phyloP scores from a whole-genome alignment of 208 protist species.

The Crithidia thermophila region DNA sequence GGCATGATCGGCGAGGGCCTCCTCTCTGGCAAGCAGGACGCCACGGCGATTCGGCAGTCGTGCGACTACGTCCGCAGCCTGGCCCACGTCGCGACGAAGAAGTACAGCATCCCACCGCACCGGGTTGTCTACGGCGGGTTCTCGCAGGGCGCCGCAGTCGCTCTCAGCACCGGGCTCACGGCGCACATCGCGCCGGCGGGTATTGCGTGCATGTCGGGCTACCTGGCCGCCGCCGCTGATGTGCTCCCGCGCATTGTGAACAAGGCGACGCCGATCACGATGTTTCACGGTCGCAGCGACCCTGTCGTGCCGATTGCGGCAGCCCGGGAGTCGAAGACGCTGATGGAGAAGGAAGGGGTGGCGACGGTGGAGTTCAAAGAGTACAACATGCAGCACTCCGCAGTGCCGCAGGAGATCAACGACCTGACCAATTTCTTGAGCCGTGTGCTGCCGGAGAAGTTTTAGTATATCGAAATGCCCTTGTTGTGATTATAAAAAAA shows the following conservation, averaged over 20 bases:
- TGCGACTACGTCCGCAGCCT: conserved; percentile 77
- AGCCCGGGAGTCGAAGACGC: conserved; percentile 45
- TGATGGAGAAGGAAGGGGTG: conserved; percentile 48
- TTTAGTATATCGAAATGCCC: background rate
- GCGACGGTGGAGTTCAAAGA: conserved; percentile 50
- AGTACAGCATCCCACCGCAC: conserved; percentile 57
- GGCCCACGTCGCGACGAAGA: conserved; percentile 45
- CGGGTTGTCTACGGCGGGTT: conserved; percentile 93
- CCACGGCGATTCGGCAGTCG: conserved; percentile 50
- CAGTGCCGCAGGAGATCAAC: conserved; percentile 69
- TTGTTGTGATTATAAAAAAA: background rate
- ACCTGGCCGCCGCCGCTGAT: conserved; percentile 58
- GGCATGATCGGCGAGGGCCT: conserved; percentile 42
- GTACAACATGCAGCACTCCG: conserved; percentile 88
- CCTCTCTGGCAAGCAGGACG: conserved; percentile 45
- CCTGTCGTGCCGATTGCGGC: conserved; percentile 69
- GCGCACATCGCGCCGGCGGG: conserved; percentile 66
- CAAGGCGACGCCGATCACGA: conserved; percentile 41
- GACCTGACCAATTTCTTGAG: conserved; percentile 65
- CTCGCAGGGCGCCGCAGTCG: conserved; percentile 90
- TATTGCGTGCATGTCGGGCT: conserved; percentile 77
- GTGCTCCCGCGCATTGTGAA: conserved; percentile 51
- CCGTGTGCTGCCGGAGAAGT: conserved; percentile 52
- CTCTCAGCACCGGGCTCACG: conserved; percentile 68
- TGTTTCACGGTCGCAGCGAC: conserved; percentile 85